phyloP scores from a whole-genome alignment of 208 protist species.

The Wallacemonas collosoma region DNA sequence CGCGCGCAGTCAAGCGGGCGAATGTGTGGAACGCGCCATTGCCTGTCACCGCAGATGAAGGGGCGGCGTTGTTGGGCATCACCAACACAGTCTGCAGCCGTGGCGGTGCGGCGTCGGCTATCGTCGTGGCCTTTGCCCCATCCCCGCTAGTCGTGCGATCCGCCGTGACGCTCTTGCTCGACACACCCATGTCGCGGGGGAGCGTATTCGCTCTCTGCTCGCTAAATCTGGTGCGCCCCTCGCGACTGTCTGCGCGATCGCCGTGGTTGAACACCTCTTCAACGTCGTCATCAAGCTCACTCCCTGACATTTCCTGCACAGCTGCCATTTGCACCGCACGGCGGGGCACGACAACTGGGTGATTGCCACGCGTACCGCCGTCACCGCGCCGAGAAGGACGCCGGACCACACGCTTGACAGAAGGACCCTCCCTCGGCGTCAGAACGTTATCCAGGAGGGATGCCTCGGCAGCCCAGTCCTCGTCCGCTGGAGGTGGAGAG shows the following conservation, averaged over 20 bases:
- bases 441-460: too few species aligned
- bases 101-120: neutral
- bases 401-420: neutral
- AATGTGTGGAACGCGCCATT: neutral
- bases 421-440: neutral
- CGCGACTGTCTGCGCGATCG: neutral
- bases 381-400: neutral
- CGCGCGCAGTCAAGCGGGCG: neutral
- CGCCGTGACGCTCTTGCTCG: too few species aligned
- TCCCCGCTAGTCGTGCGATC: too few species aligned
- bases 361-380: too few species aligned
- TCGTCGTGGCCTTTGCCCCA: neutral
- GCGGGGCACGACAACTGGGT: neutral
- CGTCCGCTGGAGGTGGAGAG: too few species aligned
- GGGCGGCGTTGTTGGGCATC: neutral
- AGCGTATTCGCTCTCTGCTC: neutral
- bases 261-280: neutral
- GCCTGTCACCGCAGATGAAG: neutral
- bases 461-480: too few species aligned
- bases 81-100: slow-evolving; percentile 11
- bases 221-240: neutral
- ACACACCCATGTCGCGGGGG: too few species aligned
- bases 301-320: neutral
- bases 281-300: neutral
- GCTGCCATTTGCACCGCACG: neutral